phyloP scores from a whole-genome alignment of 2,329 filamentous ascomycete species.

The Hypocreales sp. region DNA sequence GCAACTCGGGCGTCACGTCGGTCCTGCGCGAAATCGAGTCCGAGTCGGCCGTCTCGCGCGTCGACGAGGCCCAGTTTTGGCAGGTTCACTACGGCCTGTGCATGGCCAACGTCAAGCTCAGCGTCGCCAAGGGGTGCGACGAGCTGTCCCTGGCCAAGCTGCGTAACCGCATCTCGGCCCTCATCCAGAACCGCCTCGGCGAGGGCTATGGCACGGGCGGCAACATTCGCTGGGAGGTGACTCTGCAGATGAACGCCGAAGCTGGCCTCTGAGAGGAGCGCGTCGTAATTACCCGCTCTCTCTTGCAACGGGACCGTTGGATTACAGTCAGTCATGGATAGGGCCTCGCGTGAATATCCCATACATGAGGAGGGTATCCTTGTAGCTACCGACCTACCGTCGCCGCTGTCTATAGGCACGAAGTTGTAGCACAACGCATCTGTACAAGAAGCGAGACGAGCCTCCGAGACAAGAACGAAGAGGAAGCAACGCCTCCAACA shows the following conservation, averaged over 20 bases:
- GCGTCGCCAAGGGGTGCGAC: conserved; percentile 46
- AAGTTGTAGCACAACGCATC: too few relatives aligned
- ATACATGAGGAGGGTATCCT: too few relatives aligned
- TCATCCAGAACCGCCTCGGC: conserved; percentile 75
- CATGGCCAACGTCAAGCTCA: conserved; percentile 84
- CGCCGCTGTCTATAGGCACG: too few relatives aligned
- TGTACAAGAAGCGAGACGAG: too few relatives aligned
- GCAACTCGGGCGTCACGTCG: conserved; percentile 41
- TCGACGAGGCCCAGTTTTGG: conserved; percentile 94
- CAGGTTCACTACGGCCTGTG: conserved; percentile 95
- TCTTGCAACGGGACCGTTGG: too few relatives aligned
- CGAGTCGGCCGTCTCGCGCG: conserved; percentile 56
- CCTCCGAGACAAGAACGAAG: too few relatives aligned
- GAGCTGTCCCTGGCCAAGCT: conserved; percentile 59
- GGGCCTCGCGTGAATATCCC: too few relatives aligned
- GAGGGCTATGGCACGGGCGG: conserved; percentile 73
- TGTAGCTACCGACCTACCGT: too few relatives aligned
- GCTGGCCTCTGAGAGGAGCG: conserved; percentile 6
- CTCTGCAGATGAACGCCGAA: conserved; percentile 52
- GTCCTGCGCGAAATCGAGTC: conserved; percentile 76
- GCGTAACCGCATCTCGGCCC: conserved; percentile 56
- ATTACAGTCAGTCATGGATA: too few relatives aligned
- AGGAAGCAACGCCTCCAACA: too few relatives aligned
- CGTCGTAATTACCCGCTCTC: too few relatives aligned
- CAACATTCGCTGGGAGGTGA: conserved; percentile 84